These are phyloP conservation scores for Leishmania braziliensis DNA, from an alignment of 208 protist species.

Conservation along the genomic window DNA sequence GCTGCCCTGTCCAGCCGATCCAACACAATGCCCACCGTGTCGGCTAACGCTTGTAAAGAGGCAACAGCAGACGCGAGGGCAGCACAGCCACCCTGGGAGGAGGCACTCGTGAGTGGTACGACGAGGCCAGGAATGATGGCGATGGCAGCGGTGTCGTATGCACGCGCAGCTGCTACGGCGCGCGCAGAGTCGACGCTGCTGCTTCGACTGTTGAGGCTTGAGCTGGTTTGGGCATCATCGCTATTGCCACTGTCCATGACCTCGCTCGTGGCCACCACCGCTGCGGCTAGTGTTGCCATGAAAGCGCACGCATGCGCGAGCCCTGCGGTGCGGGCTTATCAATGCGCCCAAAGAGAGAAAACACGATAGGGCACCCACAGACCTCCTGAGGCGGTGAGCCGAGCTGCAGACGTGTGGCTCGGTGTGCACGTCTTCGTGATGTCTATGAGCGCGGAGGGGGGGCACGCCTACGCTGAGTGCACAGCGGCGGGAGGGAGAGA, in stretches of 20 bases:
- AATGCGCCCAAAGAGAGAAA: neutral
- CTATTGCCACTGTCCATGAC: neutral
- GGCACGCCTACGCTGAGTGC: no score
- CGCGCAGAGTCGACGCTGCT: constrained; percentile 18
- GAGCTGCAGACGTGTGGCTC: neutral
- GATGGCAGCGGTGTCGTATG: constrained; percentile 25
- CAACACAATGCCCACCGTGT: constrained; percentile 24
- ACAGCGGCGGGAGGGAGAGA: neutral
- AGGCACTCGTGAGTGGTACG: constrained; percentile 23
- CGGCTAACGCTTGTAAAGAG: constrained; percentile 19
- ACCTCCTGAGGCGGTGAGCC: neutral
- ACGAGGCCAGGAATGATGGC: constrained; percentile 25
- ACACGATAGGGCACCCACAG: neutral
- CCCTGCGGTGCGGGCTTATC: neutral
- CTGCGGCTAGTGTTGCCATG: neutral
- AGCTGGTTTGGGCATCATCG: neutral
- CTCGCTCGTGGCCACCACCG: neutral
- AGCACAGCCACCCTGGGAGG: constrained; percentile 21
- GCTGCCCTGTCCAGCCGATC: constrained; percentile 17
- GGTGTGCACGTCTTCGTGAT: neutral
- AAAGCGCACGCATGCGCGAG: neutral
- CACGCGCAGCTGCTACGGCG: constrained; percentile 7
- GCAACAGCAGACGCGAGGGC: constrained; percentile 27
- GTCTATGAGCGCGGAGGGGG: neutral
- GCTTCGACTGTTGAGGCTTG: neutral